Evolutionary conservation across 148 eudicot genomes (phyloP).

Genomic region (Vaccinium myrtillus): DNA sequence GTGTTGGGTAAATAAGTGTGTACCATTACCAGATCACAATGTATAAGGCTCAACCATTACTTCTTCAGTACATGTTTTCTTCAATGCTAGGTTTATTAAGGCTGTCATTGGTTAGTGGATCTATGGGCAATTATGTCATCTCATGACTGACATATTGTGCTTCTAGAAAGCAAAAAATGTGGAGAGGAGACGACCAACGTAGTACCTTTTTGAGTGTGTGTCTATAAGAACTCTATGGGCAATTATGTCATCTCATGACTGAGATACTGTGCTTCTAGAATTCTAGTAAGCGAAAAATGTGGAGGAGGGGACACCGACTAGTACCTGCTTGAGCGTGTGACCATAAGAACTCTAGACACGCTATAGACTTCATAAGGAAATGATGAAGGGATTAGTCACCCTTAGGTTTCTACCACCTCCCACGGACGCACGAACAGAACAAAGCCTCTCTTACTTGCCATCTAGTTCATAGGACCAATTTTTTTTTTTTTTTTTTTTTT

Average conservation of each 20-base stretch:
- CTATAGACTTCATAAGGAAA: background rate
- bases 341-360: background rate
- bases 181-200: too few species aligned
- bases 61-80: background rate
- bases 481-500: too few species aligned
- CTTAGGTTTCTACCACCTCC: background rate
- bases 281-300: background rate
- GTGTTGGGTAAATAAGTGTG: background rate
- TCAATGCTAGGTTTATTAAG: background rate
- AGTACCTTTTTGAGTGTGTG: too few species aligned
- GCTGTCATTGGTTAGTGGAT: background rate
- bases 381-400: background rate
- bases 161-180: background rate
- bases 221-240: too few species aligned
- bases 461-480: too few species aligned
- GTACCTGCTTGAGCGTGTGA: too few species aligned
- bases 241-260: background rate
- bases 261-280: background rate
- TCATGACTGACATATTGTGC: background rate
- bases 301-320: background rate
- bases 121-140: background rate
- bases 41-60: background rate
- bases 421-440: background rate
- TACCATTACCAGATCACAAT: background rate
- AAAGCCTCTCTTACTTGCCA: background rate